phyloP scores from a whole-genome alignment of 1,284 basidiomycete species.

The Xerocomus nothofagi region DNA sequence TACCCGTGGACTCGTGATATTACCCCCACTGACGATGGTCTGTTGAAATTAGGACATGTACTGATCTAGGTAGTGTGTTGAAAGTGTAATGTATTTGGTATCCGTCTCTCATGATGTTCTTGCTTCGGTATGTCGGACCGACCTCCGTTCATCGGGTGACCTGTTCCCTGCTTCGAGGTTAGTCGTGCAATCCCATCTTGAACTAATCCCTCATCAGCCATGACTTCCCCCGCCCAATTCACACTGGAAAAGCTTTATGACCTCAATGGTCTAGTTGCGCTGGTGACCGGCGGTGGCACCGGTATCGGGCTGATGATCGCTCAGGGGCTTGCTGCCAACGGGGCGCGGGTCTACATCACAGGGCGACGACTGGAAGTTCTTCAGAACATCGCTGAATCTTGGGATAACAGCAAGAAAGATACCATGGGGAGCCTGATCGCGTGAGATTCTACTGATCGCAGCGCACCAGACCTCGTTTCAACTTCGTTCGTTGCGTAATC shows the following conservation, averaged over 20 bases:
- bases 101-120: background rate
- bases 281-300: conserved; percentile 80
- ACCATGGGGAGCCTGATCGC: conserved; percentile 52
- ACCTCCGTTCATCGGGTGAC: background rate
- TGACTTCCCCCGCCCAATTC: conserved; percentile 27
- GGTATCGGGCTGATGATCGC: conserved; percentile 80
- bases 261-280: conserved; percentile 60
- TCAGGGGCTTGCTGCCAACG: conserved; percentile 70
- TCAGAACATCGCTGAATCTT: conserved; percentile 50
- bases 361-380: conserved; percentile 66
- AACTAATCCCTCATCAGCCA: conserved; percentile 7
- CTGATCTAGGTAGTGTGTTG: conserved; percentile 2
- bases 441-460: conserved; percentile 42
- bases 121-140: background rate
- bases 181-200: background rate
- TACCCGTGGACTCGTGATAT: conserved; percentile 6
- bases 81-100: conserved; percentile 10
- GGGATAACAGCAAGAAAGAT: conserved; percentile 41
- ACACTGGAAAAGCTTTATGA: conserved; percentile 50
- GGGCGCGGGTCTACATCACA: conserved; percentile 81
- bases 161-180: background rate
- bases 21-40: conserved; percentile 1
- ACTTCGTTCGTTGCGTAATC: background rate
- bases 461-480: background rate
- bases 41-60: conserved; percentile 1